Evolutionary conservation across 192 early-diverging fungal genomes (phyloP).

Genomic region (Fimicolochytrium jonesii): DNA sequence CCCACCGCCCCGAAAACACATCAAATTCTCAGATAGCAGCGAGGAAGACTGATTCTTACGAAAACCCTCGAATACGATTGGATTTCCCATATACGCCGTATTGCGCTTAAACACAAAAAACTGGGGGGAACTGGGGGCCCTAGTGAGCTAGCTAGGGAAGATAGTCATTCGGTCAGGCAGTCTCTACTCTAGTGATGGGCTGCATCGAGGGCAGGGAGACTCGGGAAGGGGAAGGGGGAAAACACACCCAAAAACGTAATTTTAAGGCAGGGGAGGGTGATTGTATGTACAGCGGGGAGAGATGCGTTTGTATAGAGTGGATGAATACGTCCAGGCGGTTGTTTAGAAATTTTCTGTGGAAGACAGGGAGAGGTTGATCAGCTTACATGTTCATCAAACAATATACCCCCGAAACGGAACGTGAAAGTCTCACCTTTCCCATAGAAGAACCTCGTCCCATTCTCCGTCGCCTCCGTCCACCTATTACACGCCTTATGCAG

Average conservation of each 20-base stretch:
- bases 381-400: background rate
- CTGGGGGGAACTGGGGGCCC: background rate
- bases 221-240: background rate
- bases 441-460: slow-evolving; percentile 71
- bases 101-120: background rate
- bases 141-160: background rate
- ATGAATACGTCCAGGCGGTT: background rate
- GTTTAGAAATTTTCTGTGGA: slow-evolving; percentile 10
- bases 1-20: no score
- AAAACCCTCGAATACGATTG: no score
- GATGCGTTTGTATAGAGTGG: background rate
- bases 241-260: no score
- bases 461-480: slow-evolving; percentile 53
- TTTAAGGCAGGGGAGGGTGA: background rate
- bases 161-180: background rate
- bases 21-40: no score
- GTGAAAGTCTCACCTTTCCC: slow-evolving; percentile 57
- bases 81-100: no score
- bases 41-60: no score
- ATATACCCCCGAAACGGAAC: slow-evolving; percentile 29
- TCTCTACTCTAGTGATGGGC: background rate
- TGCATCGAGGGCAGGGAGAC: background rate
- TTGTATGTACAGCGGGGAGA: background rate
- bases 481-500: slow-evolving; percentile 63
- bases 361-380: background rate